phyloP scores from a whole-genome alignment of 2,329 filamentous ascomycete species.

The Chaetomium sp. region DNA sequence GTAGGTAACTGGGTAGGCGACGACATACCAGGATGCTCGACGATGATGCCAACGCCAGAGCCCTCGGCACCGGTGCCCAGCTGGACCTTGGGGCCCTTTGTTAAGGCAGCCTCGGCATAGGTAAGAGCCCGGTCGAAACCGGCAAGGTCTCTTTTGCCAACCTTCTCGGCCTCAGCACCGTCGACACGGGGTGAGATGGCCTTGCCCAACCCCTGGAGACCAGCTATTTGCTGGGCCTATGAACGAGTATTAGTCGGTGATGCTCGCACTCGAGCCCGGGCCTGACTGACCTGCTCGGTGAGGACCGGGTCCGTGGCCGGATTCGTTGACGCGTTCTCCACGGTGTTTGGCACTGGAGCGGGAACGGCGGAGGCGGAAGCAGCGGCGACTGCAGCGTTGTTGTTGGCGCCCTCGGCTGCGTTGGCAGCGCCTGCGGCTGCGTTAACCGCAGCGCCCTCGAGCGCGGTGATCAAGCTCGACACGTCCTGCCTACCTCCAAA shows the following conservation, averaged over 20 bases:
- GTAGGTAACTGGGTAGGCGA: background rate
- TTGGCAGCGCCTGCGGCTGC: slow-evolving; percentile 41
- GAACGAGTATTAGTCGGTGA: background rate
- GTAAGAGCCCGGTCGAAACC: slow-evolving; percentile 52
- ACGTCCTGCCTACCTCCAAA: slow-evolving; percentile 51
- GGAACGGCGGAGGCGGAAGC: slow-evolving; percentile 2
- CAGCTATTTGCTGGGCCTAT: slow-evolving; percentile 46
- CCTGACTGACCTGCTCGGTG: slow-evolving; percentile 41
- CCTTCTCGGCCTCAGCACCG: slow-evolving; percentile 1
- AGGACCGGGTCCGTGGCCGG: slow-evolving; percentile 42
- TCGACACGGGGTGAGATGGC: slow-evolving; percentile 49
- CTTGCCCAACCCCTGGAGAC: slow-evolving; percentile 53
- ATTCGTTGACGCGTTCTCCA: slow-evolving; percentile 31
- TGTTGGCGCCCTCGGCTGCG: slow-evolving; percentile 24
- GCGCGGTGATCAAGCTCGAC: slow-evolving; percentile 48
- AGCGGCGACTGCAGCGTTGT: background rate
- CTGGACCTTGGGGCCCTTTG: slow-evolving; percentile 51
- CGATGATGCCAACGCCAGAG: slow-evolving; percentile 45
- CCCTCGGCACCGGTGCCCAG: slow-evolving; percentile 49
- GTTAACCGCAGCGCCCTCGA: slow-evolving; percentile 50
- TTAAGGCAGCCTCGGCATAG: slow-evolving; percentile 50
- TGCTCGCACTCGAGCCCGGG: background rate
- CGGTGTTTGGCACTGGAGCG: slow-evolving; percentile 28
- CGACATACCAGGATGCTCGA: slow-evolving; percentile 38
- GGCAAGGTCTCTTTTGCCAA: slow-evolving; percentile 49